Evolutionary conservation across 208 protist genomes (phyloP), one percentile per base, ranked within the genome.

Genomic region (Balamuthia mandrillaris): DNA sequence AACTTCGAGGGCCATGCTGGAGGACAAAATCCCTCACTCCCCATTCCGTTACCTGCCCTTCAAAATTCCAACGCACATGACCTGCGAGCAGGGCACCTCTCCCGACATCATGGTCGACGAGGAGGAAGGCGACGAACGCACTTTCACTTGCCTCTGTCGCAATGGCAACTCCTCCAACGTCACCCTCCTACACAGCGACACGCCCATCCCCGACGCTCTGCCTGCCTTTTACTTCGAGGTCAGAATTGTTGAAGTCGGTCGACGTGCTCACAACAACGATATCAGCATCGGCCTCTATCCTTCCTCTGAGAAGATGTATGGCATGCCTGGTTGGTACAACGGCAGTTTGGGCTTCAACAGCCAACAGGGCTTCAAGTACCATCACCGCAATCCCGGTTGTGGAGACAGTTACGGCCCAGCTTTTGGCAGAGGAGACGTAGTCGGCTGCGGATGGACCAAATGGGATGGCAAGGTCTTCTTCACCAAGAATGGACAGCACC

Each of bases 141-240:
- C n/a, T 24, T 56, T 56, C n/a, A 56, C 49, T 56, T 56, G 49
- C 49, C n/a, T 56, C 18, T 56, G 49, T 56, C 49, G 49, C 49
- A 24, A 18, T 24, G 49, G 49, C 49, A 56, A 56, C n/a, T 18
- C 49, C 18, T 24, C 18, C n/a, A 21, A 35, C 10, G 42, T 66
- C 16, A 82, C 24, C 33, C 14, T 82, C 16, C 29, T 39, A 31
- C 52, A 39, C 60, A 27, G 47, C 12, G 44, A 82, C 21, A 35
- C 24, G 31, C n/a, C 68, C 56, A 82, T 82, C 31, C 75, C 75
- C 24, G 44, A 82, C n/a, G 35, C 75, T 6, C n/a, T 82, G 31
- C 75, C 75, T 7, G 58, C 75, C 7, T 82, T 75, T 18, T 82
- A 82, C 68, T 82, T 82, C 39, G 75, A 82, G 75, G 27, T 82